Evolutionary conservation across 805 yeast genomes (phyloP), one percentile per base, ranked within the genome.

Genomic region (Lipomyces yamanashiensis): DNA sequence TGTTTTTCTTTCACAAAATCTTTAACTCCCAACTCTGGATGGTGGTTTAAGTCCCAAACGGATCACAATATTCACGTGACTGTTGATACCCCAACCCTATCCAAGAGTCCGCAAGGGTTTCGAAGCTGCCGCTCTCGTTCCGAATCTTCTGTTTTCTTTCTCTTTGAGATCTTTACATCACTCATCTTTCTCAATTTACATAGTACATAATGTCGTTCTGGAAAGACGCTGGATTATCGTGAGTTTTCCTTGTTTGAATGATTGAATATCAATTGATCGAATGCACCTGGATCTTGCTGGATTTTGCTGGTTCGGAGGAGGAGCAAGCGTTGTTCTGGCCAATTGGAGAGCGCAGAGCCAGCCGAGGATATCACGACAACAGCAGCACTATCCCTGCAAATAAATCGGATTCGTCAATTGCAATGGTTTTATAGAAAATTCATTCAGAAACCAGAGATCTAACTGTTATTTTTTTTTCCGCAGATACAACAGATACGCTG

Each of bases 401-500:
- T 5, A 28, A 28, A 28, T 5, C 2, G 5, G 28, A 2, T 28
- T 28, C 28, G 28, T 5, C 28, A 12, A 17, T 44, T 40, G n/a
- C 17, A 10, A 36, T 44, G 21, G 10, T 28, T 10, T 34, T 37
- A 51, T 28, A 5, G 28, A 28, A 3, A 28, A 28, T 28, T 28
- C 28, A 28, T 28, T 28, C 5, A 28, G 37, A 17, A n/a, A 13
- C 28, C 6, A 41, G 28, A 52, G 40, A 40, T 47, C 37, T 34
- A 13, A n/a, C 10, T 50, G 54, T 8, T 40, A 7, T 17, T 41
- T 13, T 40, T 40, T 36, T 17, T 23, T 47, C 33, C 53, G 34
- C 68, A 84, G 88, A 70, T 86, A 88, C 82, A 90, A 90, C 88
- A 89, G 87, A 78, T 93, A 93, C 80, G 83, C 92, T 78, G 85